Evolutionary conservation across 2,329 filamentous ascomycete species (phyloP), one percentile per base, ranked within the genome.

Genomic region (Apiospora phragmitis): DNA sequence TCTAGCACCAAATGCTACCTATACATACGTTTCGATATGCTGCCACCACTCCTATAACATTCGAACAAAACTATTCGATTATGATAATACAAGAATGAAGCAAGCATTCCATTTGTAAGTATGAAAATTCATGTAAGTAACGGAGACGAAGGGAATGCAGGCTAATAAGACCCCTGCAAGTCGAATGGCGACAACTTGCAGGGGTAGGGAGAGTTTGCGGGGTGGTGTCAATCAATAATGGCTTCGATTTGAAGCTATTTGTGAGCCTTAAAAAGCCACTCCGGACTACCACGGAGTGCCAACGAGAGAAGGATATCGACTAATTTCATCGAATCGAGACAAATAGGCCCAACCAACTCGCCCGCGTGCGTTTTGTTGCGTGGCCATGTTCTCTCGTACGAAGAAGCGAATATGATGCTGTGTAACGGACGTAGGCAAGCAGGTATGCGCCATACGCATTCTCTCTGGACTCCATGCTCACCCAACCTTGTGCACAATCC

Each of bases 401-500:
- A 62, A 62, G 55, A 38, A 62, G 55, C 55, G 55, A 62, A 38
- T 8, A 62, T n/a, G 32, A 62, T n/a, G 55, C 21, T 62, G 65
- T 67, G 65, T 43, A 45, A 43, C 65, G 29, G 49, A 66, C 65
- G 70, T 70, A 42, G 70, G 73, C 75, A 73, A 74, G 73, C 73
- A 62, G 55, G 55, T 38, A 38, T 62, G 55, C 55, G 65, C 67
- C 29, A 16, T 21, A 42, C 24, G 67, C 47, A 68, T 51, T 59
- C 49, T 51, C 29, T 24, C 32, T 45, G 26, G 51, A 8, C 51
- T 71, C 75, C 73, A 74, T 72, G 74, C 71, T 59, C 55, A 59
- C 32, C 55, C 38, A 32, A 62, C 38, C 55, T 38, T 8, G 55
- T 38, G 55, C 55, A 62, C 51, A 59, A 59, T 59, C 51, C 51